These are phyloP conservation scores for Psophocarpus tetragonolobus DNA, from an alignment of 306 rosid genomes.

Conservation along the genomic window DNA sequence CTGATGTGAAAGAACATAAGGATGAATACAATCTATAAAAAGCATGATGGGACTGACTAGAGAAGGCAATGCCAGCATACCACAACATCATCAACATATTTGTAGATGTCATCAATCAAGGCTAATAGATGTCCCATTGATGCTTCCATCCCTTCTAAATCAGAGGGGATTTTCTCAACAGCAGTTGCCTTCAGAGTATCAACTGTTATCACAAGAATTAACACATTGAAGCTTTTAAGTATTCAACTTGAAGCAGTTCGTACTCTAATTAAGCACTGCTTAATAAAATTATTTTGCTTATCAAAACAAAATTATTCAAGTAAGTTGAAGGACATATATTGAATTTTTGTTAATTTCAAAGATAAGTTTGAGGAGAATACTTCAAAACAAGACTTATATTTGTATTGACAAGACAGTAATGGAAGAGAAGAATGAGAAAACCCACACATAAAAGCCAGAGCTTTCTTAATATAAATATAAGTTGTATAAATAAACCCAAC, in stretches of 20 bases:
- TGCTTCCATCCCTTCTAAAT: conserved; percentile 97
- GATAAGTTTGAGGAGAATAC: neutral
- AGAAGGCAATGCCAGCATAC: conserved; percentile 36
- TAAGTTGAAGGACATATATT: neutral
- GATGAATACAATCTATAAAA: neutral
- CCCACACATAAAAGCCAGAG: neutral
- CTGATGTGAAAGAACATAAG: conserved; percentile 41
- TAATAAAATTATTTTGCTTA: too few relatives aligned
- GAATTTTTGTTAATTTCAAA: neutral
- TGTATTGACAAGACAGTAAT: neutral
- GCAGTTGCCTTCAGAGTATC: conserved; percentile 72
- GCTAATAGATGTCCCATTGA: conserved; percentile 82
- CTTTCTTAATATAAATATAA: neutral
- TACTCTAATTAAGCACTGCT: too few relatives aligned
- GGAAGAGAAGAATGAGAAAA: neutral
- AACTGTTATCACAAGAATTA: conserved; percentile 49
- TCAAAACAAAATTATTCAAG: too few relatives aligned
- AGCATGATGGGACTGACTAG: neutral
- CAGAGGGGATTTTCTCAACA: conserved; percentile 88
- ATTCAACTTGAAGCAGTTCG: neutral
- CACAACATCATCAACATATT: conserved; percentile 91
- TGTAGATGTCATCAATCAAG: conserved; percentile 78
- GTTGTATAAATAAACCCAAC: neutral
- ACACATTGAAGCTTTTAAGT: conserved; percentile 4
- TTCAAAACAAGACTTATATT: neutral